Evolutionary conservation across 805 yeast species (phyloP), one percentile per base, ranked within the genome.

Genomic region (Ogataea neopini): DNA sequence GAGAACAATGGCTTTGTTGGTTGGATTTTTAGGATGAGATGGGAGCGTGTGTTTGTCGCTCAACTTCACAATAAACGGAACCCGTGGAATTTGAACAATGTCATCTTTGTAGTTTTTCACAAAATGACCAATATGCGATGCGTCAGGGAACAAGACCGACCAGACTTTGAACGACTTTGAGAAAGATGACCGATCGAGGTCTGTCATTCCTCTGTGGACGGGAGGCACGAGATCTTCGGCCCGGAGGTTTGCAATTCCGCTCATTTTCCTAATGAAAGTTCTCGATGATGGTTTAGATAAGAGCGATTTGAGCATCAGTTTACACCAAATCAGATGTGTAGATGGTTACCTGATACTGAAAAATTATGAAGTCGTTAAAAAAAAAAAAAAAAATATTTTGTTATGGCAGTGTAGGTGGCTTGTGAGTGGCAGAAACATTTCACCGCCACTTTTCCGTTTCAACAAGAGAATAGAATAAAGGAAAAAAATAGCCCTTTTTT

Each of bases 131-230:
- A 89, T 72, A 48, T 70, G 60, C 50, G 77, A 69, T 1, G 92
- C 88, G 45, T 90, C 82, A 4, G 84, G 81, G 58, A 92, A 80
- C 43, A 72, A 68, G 0, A 91, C 89, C 22, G 83, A 85, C 55
- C 87, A 79, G 17, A 89, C 68, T 1, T 79, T 76, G 11, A 87
- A 68, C n/a, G 72, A 67, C 13, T 72, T 73, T 6, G 69, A 60
- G 69, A 92, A 92, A 54, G 80, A 77, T 1, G 78, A 65, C 36
- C 85, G 75, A 65, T 92, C 94, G 34, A 92, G 73, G 13, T 61
- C 74, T 36, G 60, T 77, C 88, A 88, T 82, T 2, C 77, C 72
- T 38, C 87, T 67, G 61, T 86, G 74, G 7, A 81, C 69, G 0
- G 97, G 97, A 1, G 96, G 95, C 10, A 36, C 17, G 9, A 59